phyloP scores from a whole-genome alignment of 106 monocot genomes.

The Phalaenopsis aphrodite region DNA sequence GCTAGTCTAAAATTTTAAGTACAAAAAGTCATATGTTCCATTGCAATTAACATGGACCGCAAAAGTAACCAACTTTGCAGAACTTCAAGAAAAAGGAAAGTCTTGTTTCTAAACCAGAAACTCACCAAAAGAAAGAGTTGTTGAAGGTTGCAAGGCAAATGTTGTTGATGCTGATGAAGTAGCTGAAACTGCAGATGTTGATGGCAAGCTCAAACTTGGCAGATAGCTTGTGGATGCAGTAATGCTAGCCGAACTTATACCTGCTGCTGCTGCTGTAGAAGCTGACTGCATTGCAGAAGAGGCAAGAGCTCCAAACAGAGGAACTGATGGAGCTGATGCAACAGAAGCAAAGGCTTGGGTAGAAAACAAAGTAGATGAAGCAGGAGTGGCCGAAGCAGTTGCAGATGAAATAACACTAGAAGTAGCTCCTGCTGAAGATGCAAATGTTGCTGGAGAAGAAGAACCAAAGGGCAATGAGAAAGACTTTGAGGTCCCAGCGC shows the following conservation, averaged over 20 bases:
- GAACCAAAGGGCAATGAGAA: constrained; percentile 1
- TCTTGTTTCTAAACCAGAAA: neutral
- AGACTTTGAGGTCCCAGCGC: neutral
- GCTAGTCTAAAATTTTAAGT: neutral
- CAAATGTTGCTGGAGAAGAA: neutral
- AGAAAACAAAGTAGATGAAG: neutral
- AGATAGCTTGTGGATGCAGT: neutral
- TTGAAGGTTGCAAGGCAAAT: neutral
- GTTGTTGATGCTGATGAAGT: constrained; percentile 5
- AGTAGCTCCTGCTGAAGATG: neutral
- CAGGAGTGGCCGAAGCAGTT: neutral
- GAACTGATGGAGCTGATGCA: neutral
- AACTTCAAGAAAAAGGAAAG: neutral
- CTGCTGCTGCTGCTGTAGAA: neutral
- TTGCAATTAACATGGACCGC: neutral
- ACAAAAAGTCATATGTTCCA: neutral
- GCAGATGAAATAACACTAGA: neutral
- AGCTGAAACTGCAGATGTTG: neutral
- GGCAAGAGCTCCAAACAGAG: neutral
- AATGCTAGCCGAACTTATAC: neutral
- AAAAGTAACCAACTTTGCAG: neutral
- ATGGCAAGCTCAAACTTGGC: neutral
- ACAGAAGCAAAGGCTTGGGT: neutral
- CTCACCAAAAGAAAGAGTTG: neutral
- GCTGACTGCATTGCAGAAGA: neutral